Conservation (phyloP, 2,329 filamentous ascomycete genomes). For the Chaetomium globosum region DNA sequence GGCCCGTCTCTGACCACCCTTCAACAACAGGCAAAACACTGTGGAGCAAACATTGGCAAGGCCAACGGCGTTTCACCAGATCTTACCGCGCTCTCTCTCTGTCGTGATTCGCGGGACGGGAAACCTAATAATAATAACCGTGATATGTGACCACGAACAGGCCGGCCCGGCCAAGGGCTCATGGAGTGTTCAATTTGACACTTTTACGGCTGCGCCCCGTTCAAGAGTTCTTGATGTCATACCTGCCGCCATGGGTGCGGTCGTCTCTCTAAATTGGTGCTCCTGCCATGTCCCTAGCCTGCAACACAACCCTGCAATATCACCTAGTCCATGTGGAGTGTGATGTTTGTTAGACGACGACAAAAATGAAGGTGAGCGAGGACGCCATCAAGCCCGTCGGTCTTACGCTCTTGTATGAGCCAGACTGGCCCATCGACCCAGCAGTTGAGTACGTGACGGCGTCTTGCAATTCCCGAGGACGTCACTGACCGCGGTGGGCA, state of each 20-base stretch:
- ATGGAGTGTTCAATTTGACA: background rate
- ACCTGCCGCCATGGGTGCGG: slow-evolving; percentile 15
- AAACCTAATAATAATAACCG: slow-evolving; percentile 22
- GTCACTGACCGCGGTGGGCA: slow-evolving; percentile 4
- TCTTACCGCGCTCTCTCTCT: slow-evolving; percentile 5
- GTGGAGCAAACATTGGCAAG: slow-evolving; percentile 14
- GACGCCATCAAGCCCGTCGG: slow-evolving; percentile 39
- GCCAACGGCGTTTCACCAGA: slow-evolving; percentile 28
- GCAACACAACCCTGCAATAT: slow-evolving; percentile 11
- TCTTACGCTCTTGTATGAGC: slow-evolving; percentile 42
- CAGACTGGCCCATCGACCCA: slow-evolving; percentile 38
- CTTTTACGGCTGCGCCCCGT: slow-evolving; percentile 16
- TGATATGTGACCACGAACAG: slow-evolving; percentile 11
- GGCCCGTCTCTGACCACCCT: slow-evolving; percentile 28
- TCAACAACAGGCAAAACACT: slow-evolving; percentile 22
- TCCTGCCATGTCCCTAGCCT: slow-evolving; percentile 13
- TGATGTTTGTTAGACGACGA: slow-evolving; percentile 22
- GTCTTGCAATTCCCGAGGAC: background rate
- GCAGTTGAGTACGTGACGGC: slow-evolving; percentile 39
- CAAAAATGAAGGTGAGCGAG: slow-evolving; percentile 38
- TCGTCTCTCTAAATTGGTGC: slow-evolving; percentile 28
- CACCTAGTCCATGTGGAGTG: slow-evolving; percentile 8
- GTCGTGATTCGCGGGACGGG: slow-evolving; percentile 20
- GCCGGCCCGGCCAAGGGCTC: slow-evolving; percentile 1
- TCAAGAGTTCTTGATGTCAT: slow-evolving; percentile 18